These are phyloP conservation scores for Gautieria morchelliformis DNA, from an alignment of 768 basidiomycete genomes.

Conservation along the genomic window DNA sequence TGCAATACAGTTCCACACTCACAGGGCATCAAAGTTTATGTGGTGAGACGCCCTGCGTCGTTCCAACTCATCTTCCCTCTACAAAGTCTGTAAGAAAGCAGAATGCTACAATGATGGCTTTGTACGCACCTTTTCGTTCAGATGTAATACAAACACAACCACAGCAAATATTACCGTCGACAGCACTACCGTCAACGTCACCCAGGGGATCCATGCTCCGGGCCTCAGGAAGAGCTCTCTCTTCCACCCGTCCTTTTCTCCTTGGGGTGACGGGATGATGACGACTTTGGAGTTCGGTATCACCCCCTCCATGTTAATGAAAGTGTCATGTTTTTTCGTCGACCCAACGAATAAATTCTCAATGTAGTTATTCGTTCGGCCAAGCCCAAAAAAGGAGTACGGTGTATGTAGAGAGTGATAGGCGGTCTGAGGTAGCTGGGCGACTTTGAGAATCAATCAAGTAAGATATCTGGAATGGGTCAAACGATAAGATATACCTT, in stretches of 20 bases:
- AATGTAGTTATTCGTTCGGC: conserved; percentile 98
- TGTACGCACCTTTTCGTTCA: conserved; percentile 79
- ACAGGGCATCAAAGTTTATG: conserved; percentile 96
- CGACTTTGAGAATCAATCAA: conserved; percentile 42
- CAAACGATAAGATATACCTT: conserved; percentile 38
- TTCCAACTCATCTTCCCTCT: conserved; percentile 94
- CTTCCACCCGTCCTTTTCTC: conserved; percentile 53
- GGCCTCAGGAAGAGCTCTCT: conserved; percentile 85
- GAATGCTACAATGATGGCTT: neutral
- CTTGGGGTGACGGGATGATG: conserved; percentile 66
- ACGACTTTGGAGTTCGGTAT: conserved; percentile 96
- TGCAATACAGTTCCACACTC: conserved; percentile 14
- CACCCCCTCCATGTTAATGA: conserved; percentile 90
- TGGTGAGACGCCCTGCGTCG: conserved; percentile 81
- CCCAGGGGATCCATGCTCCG: conserved; percentile 97
- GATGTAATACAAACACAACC: conserved; percentile 79
- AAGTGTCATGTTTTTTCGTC: conserved; percentile 58
- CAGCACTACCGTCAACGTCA: conserved; percentile 76
- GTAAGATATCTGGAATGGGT: neutral
- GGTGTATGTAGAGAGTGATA: conserved; percentile 88
- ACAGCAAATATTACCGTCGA: conserved; percentile 64
- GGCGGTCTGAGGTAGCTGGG: conserved; percentile 86
- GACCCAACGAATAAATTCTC: conserved; percentile 97
- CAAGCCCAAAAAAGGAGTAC: conserved; percentile 93
- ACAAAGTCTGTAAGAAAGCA: conserved; percentile 11